Conservation (phyloP, 495 filamentous ascomycete genomes). For the Tuber calosporum region DNA sequence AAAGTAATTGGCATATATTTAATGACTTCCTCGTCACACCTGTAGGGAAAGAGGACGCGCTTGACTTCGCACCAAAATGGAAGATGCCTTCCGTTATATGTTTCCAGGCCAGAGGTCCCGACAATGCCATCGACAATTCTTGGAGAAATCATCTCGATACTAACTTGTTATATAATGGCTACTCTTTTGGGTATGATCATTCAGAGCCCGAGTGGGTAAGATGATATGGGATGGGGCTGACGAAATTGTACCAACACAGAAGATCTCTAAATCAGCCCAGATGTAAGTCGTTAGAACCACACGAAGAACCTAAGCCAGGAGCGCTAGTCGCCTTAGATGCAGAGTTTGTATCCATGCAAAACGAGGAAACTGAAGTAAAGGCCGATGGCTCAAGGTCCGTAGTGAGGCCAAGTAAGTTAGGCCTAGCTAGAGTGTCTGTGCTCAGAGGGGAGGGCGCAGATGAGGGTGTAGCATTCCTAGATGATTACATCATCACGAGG, state of each 20-base stretch:
- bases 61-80: constrained; percentile 81
- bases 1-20: constrained; percentile 79
- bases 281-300: constrained; percentile 55
- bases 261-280: constrained; percentile 32
- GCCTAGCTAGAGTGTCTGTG: constrained; percentile 80
- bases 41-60: constrained; percentile 70
- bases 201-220: constrained; percentile 14
- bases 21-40: constrained; percentile 91
- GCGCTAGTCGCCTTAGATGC: constrained; percentile 85
- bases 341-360: constrained; percentile 85
- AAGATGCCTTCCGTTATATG: constrained; percentile 80
- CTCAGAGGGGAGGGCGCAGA: constrained; percentile 66
- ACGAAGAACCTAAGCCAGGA: constrained; percentile 61
- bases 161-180: constrained; percentile 70
- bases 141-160: constrained; percentile 84
- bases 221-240: constrained; percentile 23
- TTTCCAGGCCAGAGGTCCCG: constrained; percentile 69
- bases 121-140: constrained; percentile 67
- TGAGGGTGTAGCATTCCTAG: constrained; percentile 82
- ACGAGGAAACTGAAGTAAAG: constrained; percentile 87
- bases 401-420: constrained; percentile 73
- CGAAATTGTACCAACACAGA: constrained; percentile 9
- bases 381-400: constrained; percentile 81
- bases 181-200: constrained; percentile 43
- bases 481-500: constrained; percentile 88